Percentiles rank a stretch among this genome's conserved stretches.
phyloP scores from a whole-genome alignment of 768 basidiomycete genomes.

The Cystofilobasidium capitatum region DNA sequence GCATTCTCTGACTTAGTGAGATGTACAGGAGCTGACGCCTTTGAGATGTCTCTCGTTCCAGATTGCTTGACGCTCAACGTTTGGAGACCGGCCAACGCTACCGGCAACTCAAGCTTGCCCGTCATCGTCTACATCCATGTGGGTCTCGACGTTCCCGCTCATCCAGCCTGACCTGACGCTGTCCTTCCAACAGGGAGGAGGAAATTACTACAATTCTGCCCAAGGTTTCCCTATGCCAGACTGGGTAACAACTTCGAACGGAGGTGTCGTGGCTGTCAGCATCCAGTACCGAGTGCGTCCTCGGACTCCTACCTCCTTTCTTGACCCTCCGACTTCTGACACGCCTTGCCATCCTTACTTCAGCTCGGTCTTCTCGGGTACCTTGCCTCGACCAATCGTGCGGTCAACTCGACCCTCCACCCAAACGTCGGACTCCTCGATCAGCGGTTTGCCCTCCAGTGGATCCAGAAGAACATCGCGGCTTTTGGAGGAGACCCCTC shows the following conservation, averaged over 20 bases:
- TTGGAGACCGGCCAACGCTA: slow-evolving; percentile 44
- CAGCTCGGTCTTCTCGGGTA: slow-evolving; percentile 34
- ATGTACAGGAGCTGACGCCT: neutral
- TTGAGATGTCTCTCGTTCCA: slow-evolving; percentile 22
- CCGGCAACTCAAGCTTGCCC: slow-evolving; percentile 40
- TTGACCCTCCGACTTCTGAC: too few relatives aligned
- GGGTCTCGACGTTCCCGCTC: neutral
- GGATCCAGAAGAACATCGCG: slow-evolving; percentile 42
- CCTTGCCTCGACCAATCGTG: slow-evolving; percentile 32
- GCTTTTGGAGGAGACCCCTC: slow-evolving; percentile 32
- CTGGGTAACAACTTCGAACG: slow-evolving; percentile 40
- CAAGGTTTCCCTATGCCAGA: slow-evolving; percentile 48
- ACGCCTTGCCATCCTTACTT: neutral
- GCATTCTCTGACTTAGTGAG: neutral
- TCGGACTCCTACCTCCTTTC: neutral
- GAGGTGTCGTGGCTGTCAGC: slow-evolving; percentile 32
- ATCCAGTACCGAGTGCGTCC: slow-evolving; percentile 29
- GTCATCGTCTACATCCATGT: slow-evolving; percentile 45
- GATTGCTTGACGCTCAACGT: slow-evolving; percentile 45
- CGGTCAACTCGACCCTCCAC: slow-evolving; percentile 30
- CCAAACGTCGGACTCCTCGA: slow-evolving; percentile 44
- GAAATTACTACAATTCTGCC: slow-evolving; percentile 40
- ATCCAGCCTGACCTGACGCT: neutral
- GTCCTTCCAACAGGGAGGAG: slow-evolving; percentile 38
- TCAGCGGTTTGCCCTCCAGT: slow-evolving; percentile 43